These are phyloP conservation scores for Sporobolus alterniflorus DNA, from an alignment of 202 grass and related monocot genomes.

Conservation along the genomic window DNA sequence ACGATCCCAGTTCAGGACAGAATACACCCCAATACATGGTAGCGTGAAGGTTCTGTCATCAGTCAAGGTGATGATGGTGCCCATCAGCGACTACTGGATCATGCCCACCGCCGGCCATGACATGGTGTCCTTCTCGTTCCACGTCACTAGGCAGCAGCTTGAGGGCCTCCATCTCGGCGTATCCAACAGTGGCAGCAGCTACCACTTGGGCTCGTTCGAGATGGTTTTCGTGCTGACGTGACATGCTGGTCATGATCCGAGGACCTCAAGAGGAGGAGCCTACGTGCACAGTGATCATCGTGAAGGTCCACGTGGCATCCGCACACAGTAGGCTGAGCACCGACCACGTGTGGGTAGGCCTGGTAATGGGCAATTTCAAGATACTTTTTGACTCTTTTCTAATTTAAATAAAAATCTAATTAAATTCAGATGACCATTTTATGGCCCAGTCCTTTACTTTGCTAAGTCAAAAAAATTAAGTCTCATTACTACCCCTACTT, in stretches of 20 bases:
- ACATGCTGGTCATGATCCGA: slow-evolving; percentile 44
- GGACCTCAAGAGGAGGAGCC: slow-evolving; percentile 1
- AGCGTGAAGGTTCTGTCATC: background rate
- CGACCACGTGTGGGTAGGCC: too few species aligned
- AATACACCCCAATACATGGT: background rate
- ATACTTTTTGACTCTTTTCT: too few species aligned
- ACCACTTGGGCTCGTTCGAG: slow-evolving; percentile 50
- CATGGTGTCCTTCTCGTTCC: slow-evolving; percentile 56
- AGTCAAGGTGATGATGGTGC: slow-evolving; percentile 39
- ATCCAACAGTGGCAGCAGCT: background rate
- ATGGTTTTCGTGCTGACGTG: slow-evolving; percentile 51
- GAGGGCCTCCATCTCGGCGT: slow-evolving; percentile 7
- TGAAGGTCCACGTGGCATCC: background rate
- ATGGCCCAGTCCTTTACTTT: too few species aligned
- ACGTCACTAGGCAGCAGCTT: slow-evolving; percentile 49
- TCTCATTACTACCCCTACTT: too few species aligned
- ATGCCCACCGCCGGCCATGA: background rate
- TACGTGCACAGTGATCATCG: slow-evolving; percentile 41
- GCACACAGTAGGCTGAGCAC: too few species aligned
- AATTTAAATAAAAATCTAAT: too few species aligned
- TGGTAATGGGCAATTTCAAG: too few species aligned
- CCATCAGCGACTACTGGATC: slow-evolving; percentile 42
- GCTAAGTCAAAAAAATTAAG: too few species aligned
- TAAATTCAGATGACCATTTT: too few species aligned
- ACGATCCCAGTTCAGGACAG: too few species aligned